Evolutionary conservation across 768 basidiomycete species (phyloP), one percentile per base, ranked within the genome.

Genomic region (Mycena kentingensis): DNA sequence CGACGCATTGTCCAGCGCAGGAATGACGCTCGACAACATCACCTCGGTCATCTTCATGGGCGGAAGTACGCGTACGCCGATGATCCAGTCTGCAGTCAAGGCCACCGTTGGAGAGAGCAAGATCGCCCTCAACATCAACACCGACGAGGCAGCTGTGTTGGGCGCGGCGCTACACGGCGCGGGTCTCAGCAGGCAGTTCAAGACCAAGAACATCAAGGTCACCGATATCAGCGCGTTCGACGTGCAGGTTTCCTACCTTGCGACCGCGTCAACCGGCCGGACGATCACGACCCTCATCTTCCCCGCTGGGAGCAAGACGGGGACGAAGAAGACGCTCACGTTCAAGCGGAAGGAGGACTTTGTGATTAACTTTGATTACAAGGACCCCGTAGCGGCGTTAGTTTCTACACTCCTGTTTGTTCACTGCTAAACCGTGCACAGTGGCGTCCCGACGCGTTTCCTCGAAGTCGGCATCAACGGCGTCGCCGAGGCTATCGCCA

Each of bases 141-240:
- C 96, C 0, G 97, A 98, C 66, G 97, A 99, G 72, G 91, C 93
- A 0, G 90, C 89, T 22, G 96, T 98, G 18, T 81, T 99, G 76
- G 84, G 87, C 36, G 94, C 96, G 21, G 96, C 90, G 1, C 84
- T 97, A 43, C 85, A 96, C 56, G 97, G 95, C 15, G 96, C 97
- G 3, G 78, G 83, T 21, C 79, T 95, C 24, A 93, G 88, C 60
- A 78, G 88, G 34, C 91, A 91, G 63, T 98, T 97, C 80, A 89
- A 90, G 74, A 97, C 97, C 43, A 99, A 98, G 73, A 85, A 88
- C 61, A 88, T 98, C 67, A 89, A 91, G 55, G 78, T 98, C 26
- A 69, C 78, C 4, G 97, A 98, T 66, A 77, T 90, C 52, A 69
- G 71, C 15, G 71, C 79, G 3, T 84, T 90, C 61, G 90, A 93